A percentile compares a stretch with the other conserved stretches of the same genome.
Evolutionary conservation across 257 asterid genomes (phyloP).

Genomic region (Solanum tarapatanum): DNA sequence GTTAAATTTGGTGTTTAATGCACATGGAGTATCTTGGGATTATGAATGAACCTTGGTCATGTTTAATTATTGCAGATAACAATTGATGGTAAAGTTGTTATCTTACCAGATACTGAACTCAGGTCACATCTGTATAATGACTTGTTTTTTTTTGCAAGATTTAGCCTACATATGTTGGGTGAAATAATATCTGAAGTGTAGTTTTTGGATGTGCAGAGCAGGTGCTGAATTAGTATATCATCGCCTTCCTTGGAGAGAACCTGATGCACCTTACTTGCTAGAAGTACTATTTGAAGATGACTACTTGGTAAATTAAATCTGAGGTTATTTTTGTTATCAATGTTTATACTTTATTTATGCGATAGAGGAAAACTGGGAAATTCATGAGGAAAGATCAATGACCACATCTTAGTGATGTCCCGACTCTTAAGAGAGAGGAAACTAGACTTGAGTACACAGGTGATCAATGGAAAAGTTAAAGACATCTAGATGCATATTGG

Average conservation of each 20-base stretch:
- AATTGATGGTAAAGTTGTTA: slow-evolving; percentile 47
- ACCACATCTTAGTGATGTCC: not conserved
- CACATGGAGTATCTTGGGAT: not conserved
- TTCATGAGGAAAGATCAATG: not conserved
- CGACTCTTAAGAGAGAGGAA: not conserved
- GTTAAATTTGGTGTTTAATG: not conserved
- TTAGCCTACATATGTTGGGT: not conserved
- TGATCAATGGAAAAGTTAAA: not conserved
- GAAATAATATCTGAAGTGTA: not conserved
- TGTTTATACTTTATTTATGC: not conserved
- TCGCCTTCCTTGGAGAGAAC: slow-evolving; percentile 94
- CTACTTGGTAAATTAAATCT: slow-evolving; percentile 45
- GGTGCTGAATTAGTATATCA: slow-evolving; percentile 59
- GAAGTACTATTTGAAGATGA: slow-evolving; percentile 61
- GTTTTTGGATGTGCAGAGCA: slow-evolving; percentile 27
- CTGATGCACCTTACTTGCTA: slow-evolving; percentile 70
- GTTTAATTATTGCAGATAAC: slow-evolving; percentile 41
- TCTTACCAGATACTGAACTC: slow-evolving; percentile 45
- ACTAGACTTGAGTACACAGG: not conserved
- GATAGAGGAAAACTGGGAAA: not conserved
- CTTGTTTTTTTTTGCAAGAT: not conserved
- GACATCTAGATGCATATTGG: not conserved
- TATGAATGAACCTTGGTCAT: not conserved
- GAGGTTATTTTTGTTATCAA: not conserved
- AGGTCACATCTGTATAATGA: slow-evolving; percentile 30